phyloP scores from a whole-genome alignment of 495 filamentous ascomycete genomes.

The Saxophila tyrrhenica region DNA sequence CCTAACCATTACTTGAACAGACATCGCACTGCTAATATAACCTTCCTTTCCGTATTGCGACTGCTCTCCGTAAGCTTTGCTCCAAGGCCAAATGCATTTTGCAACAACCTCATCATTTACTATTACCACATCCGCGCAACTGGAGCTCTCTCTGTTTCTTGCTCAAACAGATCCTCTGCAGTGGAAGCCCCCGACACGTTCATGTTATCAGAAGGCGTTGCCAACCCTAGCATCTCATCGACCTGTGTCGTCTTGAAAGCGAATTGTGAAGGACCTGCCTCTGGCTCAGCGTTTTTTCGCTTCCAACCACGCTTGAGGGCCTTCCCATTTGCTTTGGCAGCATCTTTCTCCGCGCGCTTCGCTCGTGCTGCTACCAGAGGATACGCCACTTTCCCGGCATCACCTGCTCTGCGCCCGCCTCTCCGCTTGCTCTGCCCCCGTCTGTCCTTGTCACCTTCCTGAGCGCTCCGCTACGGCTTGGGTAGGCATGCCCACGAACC shows the following conservation, averaged over 20 bases:
- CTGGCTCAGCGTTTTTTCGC: conserved; percentile 3
- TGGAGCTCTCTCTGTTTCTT: neutral
- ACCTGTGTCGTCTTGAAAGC: neutral
- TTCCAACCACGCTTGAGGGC: conserved; percentile 3
- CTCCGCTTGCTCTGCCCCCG: too few species aligned
- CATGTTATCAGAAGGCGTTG: neutral
- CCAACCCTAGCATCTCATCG: neutral
- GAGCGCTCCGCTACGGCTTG: too few species aligned
- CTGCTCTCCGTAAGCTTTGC: too few species aligned
- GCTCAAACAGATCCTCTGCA: neutral
- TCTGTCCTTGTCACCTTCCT: too few species aligned
- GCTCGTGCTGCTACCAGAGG: conserved; percentile 9
- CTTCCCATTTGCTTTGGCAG: conserved; percentile 1
- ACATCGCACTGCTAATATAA: too few species aligned
- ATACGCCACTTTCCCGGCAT: too few species aligned
- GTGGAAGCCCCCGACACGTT: neutral
- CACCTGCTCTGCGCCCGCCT: too few species aligned
- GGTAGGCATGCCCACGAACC: too few species aligned
- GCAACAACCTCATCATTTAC: too few species aligned
- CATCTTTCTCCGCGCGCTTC: conserved; percentile 8
- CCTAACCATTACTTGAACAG: too few species aligned
- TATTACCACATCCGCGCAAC: neutral
- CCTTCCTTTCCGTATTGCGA: too few species aligned
- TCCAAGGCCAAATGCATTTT: too few species aligned
- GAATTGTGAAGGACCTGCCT: neutral